Base-by-base conservation (phyloP, 1,284 basidiomycete genomes). In the Ustanciosporium gigantosporum region DNA sequence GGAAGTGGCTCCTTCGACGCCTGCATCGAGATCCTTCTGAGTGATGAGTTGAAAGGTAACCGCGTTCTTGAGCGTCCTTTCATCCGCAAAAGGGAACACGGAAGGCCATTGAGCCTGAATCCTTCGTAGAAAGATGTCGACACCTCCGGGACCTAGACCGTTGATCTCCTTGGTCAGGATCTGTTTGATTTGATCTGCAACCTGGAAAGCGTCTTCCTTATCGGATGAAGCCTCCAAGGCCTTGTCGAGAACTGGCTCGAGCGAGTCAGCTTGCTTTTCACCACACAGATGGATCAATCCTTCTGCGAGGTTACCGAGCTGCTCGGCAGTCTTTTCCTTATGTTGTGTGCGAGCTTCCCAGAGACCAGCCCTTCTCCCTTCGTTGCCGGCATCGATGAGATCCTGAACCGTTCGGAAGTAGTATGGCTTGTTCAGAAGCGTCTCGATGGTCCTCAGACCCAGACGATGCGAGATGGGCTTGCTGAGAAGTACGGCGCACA, bases 281-380 rank as follows among this genome's bases (percentile, higher is more conserved):
- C 46, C 38, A 23, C 57, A 53, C 7, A 66, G 34, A 15, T 29
- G 16, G 1, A 37, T 20, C 14, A 66, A 39, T 1, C 64, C 66
- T 25, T 62, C 39, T 4, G 65, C 58, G n/a, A 69, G 46, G 9
- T 36, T 46, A 0, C 64, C 66, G 2, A 69, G 40, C 46, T 69
- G 66, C 9, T 46, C 50, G 14, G 66, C 64, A 0, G 64, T 64
- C 47, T 69, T 69, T 31, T 66, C 66, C 29, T 69, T 69, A 23
- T 69, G 66, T 45, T 66, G 66, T 2, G 66, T 69, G 11, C 64
- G 37, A 2, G 66, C 66, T 31, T 62, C 55, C 62, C 62, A 69
- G 2, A 69, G 31, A 8, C 51, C 66, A 0, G 55, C 61, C 3
- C 66, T n/a, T 7, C 64, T 3, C 3, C 66, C 64, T 23, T 69